Conservation (phyloP, 805 yeast genomes). For the Zygoascus ofunaensis region DNA sequence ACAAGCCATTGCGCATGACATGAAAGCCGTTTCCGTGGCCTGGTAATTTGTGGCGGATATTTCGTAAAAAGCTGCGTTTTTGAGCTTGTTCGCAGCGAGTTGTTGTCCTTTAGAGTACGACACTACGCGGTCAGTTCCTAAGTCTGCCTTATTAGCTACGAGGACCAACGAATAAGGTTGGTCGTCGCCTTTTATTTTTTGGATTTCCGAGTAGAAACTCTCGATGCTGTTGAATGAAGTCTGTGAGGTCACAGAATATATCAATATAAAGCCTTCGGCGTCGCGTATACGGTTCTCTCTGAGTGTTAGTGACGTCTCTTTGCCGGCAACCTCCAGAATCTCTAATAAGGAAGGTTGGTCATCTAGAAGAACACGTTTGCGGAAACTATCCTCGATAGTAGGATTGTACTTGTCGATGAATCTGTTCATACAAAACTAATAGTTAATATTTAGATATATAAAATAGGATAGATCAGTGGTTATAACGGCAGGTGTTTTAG, state of each 20-base stretch:
- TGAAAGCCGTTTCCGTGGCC: slow-evolving; percentile 79
- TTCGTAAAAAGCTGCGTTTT: slow-evolving; percentile 59
- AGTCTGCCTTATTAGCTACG: slow-evolving; percentile 80
- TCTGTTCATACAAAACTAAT: slow-evolving; percentile 53
- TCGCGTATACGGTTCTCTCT: slow-evolving; percentile 86
- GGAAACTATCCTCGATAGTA: slow-evolving; percentile 62
- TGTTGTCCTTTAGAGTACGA: slow-evolving; percentile 76
- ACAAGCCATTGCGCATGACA: slow-evolving; percentile 54
- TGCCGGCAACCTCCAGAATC: slow-evolving; percentile 91
- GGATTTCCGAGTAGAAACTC: slow-evolving; percentile 70
- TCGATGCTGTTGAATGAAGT: slow-evolving; percentile 78
- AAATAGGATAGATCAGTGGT: neutral
- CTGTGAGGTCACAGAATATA: slow-evolving; percentile 78
- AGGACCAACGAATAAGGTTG: slow-evolving; percentile 65
- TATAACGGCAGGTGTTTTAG: neutral
- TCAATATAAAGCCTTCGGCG: slow-evolving; percentile 85
- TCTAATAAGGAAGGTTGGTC: slow-evolving; percentile 67
- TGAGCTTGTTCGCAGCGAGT: slow-evolving; percentile 52
- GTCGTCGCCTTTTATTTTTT: slow-evolving; percentile 50
- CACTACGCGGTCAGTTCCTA: slow-evolving; percentile 67
- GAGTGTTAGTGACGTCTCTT: slow-evolving; percentile 68
- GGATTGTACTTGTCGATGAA: slow-evolving; percentile 98
- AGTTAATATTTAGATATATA: neutral
- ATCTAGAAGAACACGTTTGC: slow-evolving; percentile 80
- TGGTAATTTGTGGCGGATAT: slow-evolving; percentile 89